Base-by-base conservation (phyloP, 345 rosid species). In the Heritiera fomes region DNA sequence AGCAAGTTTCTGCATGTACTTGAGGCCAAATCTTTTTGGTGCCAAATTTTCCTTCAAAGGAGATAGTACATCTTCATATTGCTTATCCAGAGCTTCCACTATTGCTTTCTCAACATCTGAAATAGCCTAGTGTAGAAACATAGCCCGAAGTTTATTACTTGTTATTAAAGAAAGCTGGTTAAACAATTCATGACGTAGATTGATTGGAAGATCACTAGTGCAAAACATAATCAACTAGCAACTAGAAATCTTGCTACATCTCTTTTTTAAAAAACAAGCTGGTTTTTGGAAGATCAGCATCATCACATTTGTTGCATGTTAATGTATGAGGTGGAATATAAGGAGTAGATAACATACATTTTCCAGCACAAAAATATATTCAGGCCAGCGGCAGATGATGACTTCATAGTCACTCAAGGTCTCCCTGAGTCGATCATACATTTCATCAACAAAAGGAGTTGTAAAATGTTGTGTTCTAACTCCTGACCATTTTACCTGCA, bases 401-500 rank as follows among this genome's bases (percentile, higher is more conserved):
- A 96, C 91, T 87, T 94, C 97, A 56, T 96, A 96, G 79, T 88
- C 91, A 45, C 77, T 87, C 78, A 92, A 82, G 77, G 97, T 94
- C 82, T 89, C 97, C 58, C 84, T 86, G 64, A 96, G 82, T 67
- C 95, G 92, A 4, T 92, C 97, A 80, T 96, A 96, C 94, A 96
- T 92, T 71, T 94, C 98, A 83, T 96, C 98, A 69, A 96, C 84
- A 72, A 96, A 96, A 60, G 99, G 98, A 75, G 99, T 96, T 40
- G 99, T 96, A 67, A 93, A 90, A 83, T 94, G 95, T 75, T 94
- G 95, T 8, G 99, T 96, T 86, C 89, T 85, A 76, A 96, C 97
- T 59, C 99, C 99, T 17, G 89, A 86, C 99, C 99, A 92, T 82
- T 94, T 96, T 63, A 96, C 93, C 99, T 96, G 94, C 82, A 87